Evolutionary conservation across 202 grass and related monocot species (phyloP).

Genomic region (Schoenoplectus triqueter): DNA sequence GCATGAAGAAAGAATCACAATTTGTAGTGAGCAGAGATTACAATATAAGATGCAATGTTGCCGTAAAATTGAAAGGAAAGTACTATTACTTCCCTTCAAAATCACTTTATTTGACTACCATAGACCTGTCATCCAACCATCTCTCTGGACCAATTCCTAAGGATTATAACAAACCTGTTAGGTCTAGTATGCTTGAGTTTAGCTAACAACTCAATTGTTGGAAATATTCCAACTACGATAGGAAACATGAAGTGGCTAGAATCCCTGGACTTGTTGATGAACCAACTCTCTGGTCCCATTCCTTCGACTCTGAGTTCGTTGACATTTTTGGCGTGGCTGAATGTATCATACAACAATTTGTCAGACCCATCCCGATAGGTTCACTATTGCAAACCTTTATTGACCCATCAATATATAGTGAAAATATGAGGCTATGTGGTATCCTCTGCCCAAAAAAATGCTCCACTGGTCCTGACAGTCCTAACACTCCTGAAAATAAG

Average conservation of each 20-base stretch:
- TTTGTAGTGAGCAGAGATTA: conserved; percentile 39
- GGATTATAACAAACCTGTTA: conserved; percentile 35
- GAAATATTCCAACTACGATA: conserved; percentile 59
- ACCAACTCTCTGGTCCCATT: conserved; percentile 54
- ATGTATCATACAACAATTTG: conserved; percentile 73
- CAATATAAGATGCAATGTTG: conserved; percentile 52
- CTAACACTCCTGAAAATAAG: background rate
- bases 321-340: conserved; percentile 50
- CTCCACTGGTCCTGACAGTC: background rate
- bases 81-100: conserved; percentile 37
- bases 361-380: conserved; percentile 46
- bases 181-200: conserved; percentile 54
- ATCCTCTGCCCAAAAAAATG: conserved; percentile 32
- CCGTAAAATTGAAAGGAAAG: conserved; percentile 44
- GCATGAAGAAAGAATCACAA: conserved; percentile 18
- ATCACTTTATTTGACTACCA: conserved; percentile 25
- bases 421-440: conserved; percentile 52
- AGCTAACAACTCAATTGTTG: conserved; percentile 57
- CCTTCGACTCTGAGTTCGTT: conserved; percentile 63
- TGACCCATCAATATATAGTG: conserved; percentile 49
- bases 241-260: conserved; percentile 64
- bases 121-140: conserved; percentile 66
- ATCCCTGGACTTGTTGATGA: conserved; percentile 71
- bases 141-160: conserved; percentile 49
- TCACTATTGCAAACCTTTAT: conserved; percentile 51